Conservation (phyloP, 441 rosid species). For the Gossypium schwendimanii region DNA sequence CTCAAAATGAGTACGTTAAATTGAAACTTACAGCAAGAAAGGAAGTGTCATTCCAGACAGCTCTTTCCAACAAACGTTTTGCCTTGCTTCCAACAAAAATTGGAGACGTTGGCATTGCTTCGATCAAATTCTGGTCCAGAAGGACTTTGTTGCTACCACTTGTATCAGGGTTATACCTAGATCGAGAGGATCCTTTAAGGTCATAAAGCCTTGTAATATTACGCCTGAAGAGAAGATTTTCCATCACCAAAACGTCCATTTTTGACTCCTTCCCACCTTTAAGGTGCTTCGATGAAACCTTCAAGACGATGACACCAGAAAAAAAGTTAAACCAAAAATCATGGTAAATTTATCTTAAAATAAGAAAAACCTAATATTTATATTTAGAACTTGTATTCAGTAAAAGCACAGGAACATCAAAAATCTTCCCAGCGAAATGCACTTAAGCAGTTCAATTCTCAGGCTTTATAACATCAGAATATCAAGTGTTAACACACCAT, state of each 20-base stretch:
- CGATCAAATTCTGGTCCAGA: constrained; percentile 71
- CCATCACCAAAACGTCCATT: constrained; percentile 75
- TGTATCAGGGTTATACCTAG: constrained; percentile 66
- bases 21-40: constrained; percentile 56
- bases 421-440: background rate
- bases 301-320: constrained; percentile 14
- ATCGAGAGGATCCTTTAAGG: constrained; percentile 66
- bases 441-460: background rate
- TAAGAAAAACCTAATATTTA: background rate
- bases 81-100: constrained; percentile 74
- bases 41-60: constrained; percentile 72
- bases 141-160: constrained; percentile 61
- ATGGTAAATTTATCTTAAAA: background rate
- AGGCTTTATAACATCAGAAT: background rate
- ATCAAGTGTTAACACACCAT: background rate
- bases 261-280: constrained; percentile 69
- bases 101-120: constrained; percentile 71
- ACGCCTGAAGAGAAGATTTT: constrained; percentile 65
- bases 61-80: constrained; percentile 61
- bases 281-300: constrained; percentile 54
- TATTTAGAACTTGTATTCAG: background rate
- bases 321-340: background rate
- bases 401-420: background rate
- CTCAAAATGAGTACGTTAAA: constrained; percentile 2
- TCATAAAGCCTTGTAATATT: constrained; percentile 55